Percentiles rank a stretch among this genome's conserved stretches.
phyloP scores from a whole-genome alignment of 129 eudicot species.

The Flaveria sonorensis region DNA sequence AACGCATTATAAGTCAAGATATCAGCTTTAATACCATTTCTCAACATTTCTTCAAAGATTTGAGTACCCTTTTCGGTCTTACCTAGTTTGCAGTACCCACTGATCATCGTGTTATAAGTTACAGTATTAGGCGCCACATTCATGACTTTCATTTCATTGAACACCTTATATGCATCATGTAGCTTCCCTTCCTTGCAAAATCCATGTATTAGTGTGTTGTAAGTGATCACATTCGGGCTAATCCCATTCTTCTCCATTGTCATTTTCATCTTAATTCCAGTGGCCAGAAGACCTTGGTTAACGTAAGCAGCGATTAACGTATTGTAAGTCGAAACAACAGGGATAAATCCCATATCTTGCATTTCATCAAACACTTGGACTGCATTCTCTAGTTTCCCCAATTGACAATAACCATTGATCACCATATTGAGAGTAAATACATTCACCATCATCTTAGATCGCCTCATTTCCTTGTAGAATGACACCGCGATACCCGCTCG shows the following conservation, averaged over 20 bases:
- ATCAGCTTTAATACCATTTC: constrained; percentile 57
- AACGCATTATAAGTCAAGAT: constrained; percentile 75
- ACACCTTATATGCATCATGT: constrained; percentile 63
- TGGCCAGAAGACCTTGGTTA: constrained; percentile 46
- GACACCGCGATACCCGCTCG: constrained; percentile 49
- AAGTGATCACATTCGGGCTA: constrained; percentile 51
- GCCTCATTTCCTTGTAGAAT: constrained; percentile 61
- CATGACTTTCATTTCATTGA: constrained; percentile 57
- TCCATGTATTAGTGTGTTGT: constrained; percentile 66
- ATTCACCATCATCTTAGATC: constrained; percentile 57
- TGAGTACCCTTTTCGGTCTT: constrained; percentile 55
- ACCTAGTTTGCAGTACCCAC: constrained; percentile 54
- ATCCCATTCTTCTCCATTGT: constrained; percentile 71
- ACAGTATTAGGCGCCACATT: constrained; percentile 57
- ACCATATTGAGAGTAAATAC: constrained; percentile 76
- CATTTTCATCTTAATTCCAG: constrained; percentile 59
- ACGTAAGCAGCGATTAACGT: constrained; percentile 62
- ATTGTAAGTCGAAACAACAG: constrained; percentile 56
- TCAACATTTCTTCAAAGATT: constrained; percentile 62
- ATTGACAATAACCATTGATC: constrained; percentile 54
- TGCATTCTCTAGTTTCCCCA: constrained; percentile 66
- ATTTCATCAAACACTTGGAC: constrained; percentile 58
- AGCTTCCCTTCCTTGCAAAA: constrained; percentile 69
- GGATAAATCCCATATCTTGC: constrained; percentile 54
- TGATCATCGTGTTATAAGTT: constrained; percentile 73